These are phyloP conservation scores for Ceratobasidium sp. DNA, from an alignment of 1,284 basidiomycete species.

Conservation along the genomic window DNA sequence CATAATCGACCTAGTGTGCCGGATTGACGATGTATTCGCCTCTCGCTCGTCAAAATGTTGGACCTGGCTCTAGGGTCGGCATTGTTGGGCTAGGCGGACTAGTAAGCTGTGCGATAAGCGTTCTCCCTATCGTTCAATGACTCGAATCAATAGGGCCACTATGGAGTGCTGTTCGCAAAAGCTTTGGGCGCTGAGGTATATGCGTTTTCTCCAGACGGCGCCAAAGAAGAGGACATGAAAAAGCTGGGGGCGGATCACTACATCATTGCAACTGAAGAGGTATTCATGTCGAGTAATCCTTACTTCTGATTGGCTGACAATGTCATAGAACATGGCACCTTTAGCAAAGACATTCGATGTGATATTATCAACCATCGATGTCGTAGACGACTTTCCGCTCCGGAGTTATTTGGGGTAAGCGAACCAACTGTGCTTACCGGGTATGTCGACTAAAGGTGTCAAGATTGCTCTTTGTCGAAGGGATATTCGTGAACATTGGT, in stretches of 20 bases:
- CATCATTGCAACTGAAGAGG: slow-evolving; percentile 54
- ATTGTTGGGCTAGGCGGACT: slow-evolving; percentile 71
- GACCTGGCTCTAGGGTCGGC: slow-evolving; percentile 71
- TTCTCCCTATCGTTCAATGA: background rate
- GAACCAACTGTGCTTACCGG: too few relatives aligned
- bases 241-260: slow-evolving; percentile 67
- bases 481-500: slow-evolving; percentile 62
- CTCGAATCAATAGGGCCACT: slow-evolving; percentile 52
- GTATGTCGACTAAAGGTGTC: too few relatives aligned
- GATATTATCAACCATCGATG: slow-evolving; percentile 62
- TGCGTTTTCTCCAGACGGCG: slow-evolving; percentile 68
- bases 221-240: slow-evolving; percentile 69
- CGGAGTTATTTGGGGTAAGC: slow-evolving; percentile 51
- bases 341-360: slow-evolving; percentile 62
- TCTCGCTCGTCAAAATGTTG: slow-evolving; percentile 65
- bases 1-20: slow-evolving; percentile 57
- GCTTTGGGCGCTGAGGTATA: slow-evolving; percentile 68
- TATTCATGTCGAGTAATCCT: background rate
- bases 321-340: slow-evolving; percentile 55
- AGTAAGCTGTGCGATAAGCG: slow-evolving; percentile 48
- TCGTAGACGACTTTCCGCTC: slow-evolving; percentile 47
- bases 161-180: slow-evolving; percentile 63
- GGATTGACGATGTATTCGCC: slow-evolving; percentile 74
- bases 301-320: background rate
- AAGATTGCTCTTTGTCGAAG: slow-evolving; percentile 52